A percentile compares a stretch with the other conserved stretches of the same genome.
phyloP scores from a whole-genome alignment of 306 rosid genomes.

The Mimosa pudica region DNA sequence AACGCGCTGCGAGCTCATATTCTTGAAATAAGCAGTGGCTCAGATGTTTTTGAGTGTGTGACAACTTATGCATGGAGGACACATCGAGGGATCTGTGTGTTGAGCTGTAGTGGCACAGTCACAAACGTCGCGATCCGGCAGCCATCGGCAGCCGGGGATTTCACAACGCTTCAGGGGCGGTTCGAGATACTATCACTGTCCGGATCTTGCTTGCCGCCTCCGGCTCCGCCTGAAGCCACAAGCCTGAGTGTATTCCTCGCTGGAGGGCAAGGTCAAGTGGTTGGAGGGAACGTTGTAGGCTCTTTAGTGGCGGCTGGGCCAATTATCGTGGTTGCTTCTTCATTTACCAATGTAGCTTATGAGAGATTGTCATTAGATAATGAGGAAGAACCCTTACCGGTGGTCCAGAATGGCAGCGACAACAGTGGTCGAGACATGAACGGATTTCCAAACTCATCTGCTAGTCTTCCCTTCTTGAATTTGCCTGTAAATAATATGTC shows the following conservation, averaged over 20 bases:
- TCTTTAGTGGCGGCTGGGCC: constrained; percentile 85
- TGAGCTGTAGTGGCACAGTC: constrained; percentile 81
- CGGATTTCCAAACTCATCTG: constrained; percentile 70
- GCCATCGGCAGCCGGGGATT: constrained; percentile 59
- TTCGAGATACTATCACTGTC: constrained; percentile 79
- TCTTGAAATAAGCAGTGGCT: constrained; percentile 78
- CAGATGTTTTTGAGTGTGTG: constrained; percentile 82
- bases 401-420: constrained; percentile 51
- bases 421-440: constrained; percentile 39
- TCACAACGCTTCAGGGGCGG: constrained; percentile 65
- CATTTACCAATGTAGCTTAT: constrained; percentile 89
- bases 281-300: constrained; percentile 92
- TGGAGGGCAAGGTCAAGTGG: constrained; percentile 93
- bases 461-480: constrained; percentile 81
- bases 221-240: constrained; percentile 91
- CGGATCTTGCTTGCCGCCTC: constrained; percentile 87
- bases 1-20: constrained; percentile 90
- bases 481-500: constrained; percentile 78
- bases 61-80: constrained; percentile 74
- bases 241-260: constrained; percentile 73
- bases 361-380: constrained; percentile 82
- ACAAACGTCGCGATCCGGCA: constrained; percentile 77
- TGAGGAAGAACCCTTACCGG: constrained; percentile 69
- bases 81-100: constrained; percentile 90
- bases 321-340: constrained; percentile 81